Conservation (phyloP, 495 filamentous ascomycete species). For the Xylaria palmicola region DNA sequence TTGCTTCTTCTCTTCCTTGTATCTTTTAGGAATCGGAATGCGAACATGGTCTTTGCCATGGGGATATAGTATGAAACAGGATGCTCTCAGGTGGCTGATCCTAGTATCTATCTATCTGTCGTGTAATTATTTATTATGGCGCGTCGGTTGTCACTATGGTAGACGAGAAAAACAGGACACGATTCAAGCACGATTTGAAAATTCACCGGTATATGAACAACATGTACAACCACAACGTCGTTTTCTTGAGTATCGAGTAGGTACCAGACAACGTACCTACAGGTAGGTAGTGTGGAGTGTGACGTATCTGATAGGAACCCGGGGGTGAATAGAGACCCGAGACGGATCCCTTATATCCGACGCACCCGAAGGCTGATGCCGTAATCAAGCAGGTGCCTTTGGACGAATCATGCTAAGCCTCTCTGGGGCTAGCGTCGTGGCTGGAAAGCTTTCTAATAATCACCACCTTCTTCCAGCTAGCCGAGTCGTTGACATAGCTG, state of each 20-base stretch:
- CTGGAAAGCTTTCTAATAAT: conserved; percentile 13
- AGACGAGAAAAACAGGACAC: too few relatives aligned
- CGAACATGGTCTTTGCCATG: not conserved
- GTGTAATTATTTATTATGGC: not conserved
- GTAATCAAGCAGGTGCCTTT: conserved; percentile 1
- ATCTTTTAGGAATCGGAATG: too few relatives aligned
- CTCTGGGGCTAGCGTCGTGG: not conserved
- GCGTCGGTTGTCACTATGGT: not conserved
- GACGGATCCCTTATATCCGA: not conserved
- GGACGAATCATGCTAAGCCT: not conserved
- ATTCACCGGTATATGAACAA: too few relatives aligned
- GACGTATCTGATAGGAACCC: not conserved
- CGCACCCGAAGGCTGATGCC: not conserved
- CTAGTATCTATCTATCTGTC: not conserved
- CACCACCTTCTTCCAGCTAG: conserved; percentile 11
- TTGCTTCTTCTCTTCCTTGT: not conserved
- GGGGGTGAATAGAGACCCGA: not conserved
- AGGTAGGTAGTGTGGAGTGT: too few relatives aligned
- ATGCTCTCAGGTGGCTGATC: not conserved
- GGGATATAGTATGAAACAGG: not conserved
- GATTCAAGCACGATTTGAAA: too few relatives aligned
- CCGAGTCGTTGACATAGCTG: conserved; percentile 4
- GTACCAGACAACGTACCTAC: too few relatives aligned
- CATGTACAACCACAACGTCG: too few relatives aligned
- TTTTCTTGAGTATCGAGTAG: too few relatives aligned